Evolutionary conservation across 1,284 basidiomycete genomes (phyloP), one percentile per base, ranked within the genome.

Genomic region (Somion occarium): DNA sequence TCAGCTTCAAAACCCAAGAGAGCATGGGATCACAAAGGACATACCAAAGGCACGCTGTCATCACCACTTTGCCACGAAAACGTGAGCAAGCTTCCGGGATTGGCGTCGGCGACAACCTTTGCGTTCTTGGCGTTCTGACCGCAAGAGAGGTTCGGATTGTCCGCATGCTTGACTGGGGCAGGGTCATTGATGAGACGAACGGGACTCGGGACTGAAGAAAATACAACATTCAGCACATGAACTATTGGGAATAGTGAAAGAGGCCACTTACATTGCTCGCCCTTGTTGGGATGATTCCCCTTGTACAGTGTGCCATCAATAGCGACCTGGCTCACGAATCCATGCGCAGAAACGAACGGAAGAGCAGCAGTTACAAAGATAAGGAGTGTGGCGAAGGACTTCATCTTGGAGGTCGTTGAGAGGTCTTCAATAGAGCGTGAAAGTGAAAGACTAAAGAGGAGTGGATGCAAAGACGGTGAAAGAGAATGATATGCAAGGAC

Each of bases 11-110:
- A n/a, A n/a, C n/a, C n/a, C n/a, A 34, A 22, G 13, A 22, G 15
- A 18, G n/a, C 13, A 24, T 9, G 20, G 9, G 18, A 27, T 12
- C 27, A 41, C 7, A 20, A 24, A 41, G 18, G 15, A 37, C 24
- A 23, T 18, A 49, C 27, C 26, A 26, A 22, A 58, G 60, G 39
- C 39, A 62, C 62, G 42, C 58, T 54, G 23, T 69, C 68, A 58
- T 73, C 71, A 2, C 73, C 78, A 46, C 69, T 77, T 37, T 65
- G 68, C 87, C 85, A 90, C 50, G 69, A 64, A 60, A 90, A 80
- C 18, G 69, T 66, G 20, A 66, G 47, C 15, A 44, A 52, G 54
- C 71, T 74, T 1, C 76, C 75, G 9, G 76, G 69, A 22, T 66
- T 69, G 3, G 67, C 73, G 38, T 59, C 60, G 13, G 69, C 76